A percentile compares a stretch with the other conserved stretches of the same genome.
These are phyloP conservation scores for Kandelia obovata DNA, from an alignment of 345 rosid genomes.

Conservation along the genomic window DNA sequence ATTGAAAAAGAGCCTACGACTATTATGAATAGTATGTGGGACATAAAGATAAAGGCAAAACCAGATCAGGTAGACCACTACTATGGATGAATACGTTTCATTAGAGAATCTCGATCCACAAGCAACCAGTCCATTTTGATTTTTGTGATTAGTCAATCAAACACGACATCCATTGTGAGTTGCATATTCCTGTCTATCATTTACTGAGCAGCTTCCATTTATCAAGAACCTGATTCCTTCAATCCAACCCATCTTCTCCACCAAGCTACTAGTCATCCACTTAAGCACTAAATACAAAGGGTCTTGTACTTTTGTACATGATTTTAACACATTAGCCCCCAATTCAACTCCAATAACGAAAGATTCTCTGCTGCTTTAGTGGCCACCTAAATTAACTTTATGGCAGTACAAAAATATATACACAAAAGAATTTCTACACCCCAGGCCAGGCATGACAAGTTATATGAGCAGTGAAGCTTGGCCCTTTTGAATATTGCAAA, in stretches of 20 bases:
- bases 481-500: neutral
- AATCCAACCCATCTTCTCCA: constrained; percentile 8
- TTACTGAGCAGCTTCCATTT: constrained; percentile 6
- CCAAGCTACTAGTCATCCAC: neutral
- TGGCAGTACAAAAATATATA: neutral
- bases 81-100: neutral
- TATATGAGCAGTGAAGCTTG: neutral
- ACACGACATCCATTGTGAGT: neutral
- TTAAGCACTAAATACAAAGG: neutral
- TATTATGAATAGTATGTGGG: neutral
- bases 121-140: neutral
- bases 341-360: neutral
- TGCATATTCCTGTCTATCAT: constrained; percentile 10
- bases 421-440: neutral
- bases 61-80: neutral
- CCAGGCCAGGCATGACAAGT: neutral
- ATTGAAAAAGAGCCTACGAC: no score
- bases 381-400: constrained; percentile 6
- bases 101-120: constrained; percentile 19
- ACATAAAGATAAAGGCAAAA: neutral
- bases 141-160: neutral
- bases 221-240: constrained; percentile 26
- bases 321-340: neutral
- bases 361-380: constrained; percentile 8
- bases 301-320: neutral